Percentiles rank a stretch among this genome's conserved stretches.
These are phyloP conservation scores for Microthyrium microscopicum DNA, from an alignment of 2,329 filamentous ascomycete species.

Conservation along the genomic window DNA sequence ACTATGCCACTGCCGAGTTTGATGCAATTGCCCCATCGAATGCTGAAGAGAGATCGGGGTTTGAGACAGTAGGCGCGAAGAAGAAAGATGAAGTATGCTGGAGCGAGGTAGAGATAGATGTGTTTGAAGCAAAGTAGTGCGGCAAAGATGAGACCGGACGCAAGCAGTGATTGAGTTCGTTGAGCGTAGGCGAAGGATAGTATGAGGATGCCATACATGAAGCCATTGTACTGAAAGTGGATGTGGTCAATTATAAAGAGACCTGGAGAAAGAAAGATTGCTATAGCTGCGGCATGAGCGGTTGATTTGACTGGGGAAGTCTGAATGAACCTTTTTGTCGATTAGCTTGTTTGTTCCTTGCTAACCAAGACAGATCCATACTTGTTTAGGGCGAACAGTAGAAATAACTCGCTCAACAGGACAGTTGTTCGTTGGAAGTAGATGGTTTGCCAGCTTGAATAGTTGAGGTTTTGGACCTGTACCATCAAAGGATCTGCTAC, in stretches of 20 bases:
- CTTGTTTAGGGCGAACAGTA: conserved; percentile 68
- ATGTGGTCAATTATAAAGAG: conserved; percentile 96
- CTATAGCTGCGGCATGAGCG: conserved; percentile 74
- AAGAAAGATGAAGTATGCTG: conserved; percentile 88
- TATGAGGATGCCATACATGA: conserved; percentile 81
- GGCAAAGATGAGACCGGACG: conserved; percentile 71
- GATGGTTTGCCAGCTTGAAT: conserved; percentile 84
- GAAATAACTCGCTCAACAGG: conserved; percentile 65
- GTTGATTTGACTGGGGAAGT: conserved; percentile 57
- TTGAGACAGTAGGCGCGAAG: conserved; percentile 81
- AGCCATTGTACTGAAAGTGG: conserved; percentile 98
- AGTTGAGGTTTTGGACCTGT: conserved; percentile 59
- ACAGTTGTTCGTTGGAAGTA: conserved; percentile 89
- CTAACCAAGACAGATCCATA: conserved; percentile 21
- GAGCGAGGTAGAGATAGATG: conserved; percentile 91
- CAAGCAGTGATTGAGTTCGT: conserved; percentile 54
- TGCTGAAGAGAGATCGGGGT: conserved; percentile 55
- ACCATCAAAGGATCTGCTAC: conserved; percentile 71
- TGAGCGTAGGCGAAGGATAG: conserved; percentile 73
- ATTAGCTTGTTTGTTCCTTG: conserved; percentile 7
- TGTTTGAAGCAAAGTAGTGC: conserved; percentile 86
- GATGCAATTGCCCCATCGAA: conserved; percentile 61
- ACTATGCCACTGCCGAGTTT: conserved; percentile 65
- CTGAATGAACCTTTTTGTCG: conserved; percentile 49
- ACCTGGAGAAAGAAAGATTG: conserved; percentile 78